Base-by-base conservation (phyloP, 192 early-diverging fungal genomes). In the Coemansia sp. region DNA sequence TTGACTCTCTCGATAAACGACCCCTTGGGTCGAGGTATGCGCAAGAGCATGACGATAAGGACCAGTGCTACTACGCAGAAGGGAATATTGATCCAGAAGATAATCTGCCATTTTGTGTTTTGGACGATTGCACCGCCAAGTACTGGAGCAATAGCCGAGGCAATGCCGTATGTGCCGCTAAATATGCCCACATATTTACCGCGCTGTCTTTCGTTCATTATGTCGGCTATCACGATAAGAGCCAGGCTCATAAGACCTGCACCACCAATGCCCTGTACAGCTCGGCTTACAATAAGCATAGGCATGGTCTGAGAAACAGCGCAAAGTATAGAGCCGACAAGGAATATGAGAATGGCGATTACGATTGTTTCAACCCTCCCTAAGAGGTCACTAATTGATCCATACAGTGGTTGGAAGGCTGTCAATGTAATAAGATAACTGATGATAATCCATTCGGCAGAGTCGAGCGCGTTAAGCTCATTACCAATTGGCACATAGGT, bases 11-110 rank as follows among this genome's bases (percentile, higher is more conserved):
- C 64, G n/a, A 19, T 10, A 10, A 68, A 18, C 5, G 73, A 62
- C 2, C 81, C 74, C 21, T 52, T 68, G 3, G 81, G 77, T 24
- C 68, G 59, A 68, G 82, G 84, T 28, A 87, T 83, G 53, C 89
- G 79, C 23, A 92, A 68, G 0, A 92, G 82, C 30, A 89, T 68
- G 14, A 87, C 78, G 25, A 93, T 65, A 27, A 79, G 70, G 5
- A 83, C 70, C 38, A 85, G 62, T 8, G 76, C 74, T 8, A 82
- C 54, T 2, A 86, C 71, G 27, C 85, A 68, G 63, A 93, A 54
- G 32, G 92, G 92, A 7, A 94, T 55, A 73, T 92, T 93, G 74
- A 93, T 88, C 76, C 83, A 93, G 66, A 93, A 93, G 54, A 86
- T 86, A 72, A 85, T 87, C 44, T 78, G 76, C 87, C 87, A 88